phyloP scores from a whole-genome alignment of 192 early-diverging fungal genomes.

The Coemansia reversa region DNA sequence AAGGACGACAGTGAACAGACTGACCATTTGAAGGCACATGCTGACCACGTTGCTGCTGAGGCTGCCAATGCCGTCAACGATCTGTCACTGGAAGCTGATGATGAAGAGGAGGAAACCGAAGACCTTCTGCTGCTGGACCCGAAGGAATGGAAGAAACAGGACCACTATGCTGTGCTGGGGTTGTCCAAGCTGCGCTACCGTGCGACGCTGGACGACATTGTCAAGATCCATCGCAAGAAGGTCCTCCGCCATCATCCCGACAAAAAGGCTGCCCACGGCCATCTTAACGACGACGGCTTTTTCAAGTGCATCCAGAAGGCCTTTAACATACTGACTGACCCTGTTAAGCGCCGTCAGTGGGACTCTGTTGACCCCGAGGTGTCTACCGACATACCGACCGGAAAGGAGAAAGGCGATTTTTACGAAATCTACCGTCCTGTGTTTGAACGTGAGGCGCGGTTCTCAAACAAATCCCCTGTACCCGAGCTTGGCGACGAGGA shows the following conservation, averaged over 20 bases:
- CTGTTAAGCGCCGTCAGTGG: slow-evolving; percentile 85
- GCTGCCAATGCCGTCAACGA: slow-evolving; percentile 50
- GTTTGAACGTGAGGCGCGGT: slow-evolving; percentile 88
- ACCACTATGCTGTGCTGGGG: slow-evolving; percentile 95
- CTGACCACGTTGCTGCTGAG: slow-evolving; percentile 32
- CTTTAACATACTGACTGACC: slow-evolving; percentile 90
- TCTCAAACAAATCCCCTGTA: slow-evolving; percentile 88
- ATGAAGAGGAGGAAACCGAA: slow-evolving; percentile 81
- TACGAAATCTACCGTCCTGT: slow-evolving; percentile 73
- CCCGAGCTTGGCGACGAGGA: slow-evolving; percentile 73
- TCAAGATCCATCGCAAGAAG: slow-evolving; percentile 82
- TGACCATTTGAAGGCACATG: slow-evolving; percentile 40
- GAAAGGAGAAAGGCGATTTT: slow-evolving; percentile 81
- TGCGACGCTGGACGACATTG: slow-evolving; percentile 93
- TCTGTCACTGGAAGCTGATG: slow-evolving; percentile 61
- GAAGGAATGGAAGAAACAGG: slow-evolving; percentile 94
- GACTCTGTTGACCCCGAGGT: slow-evolving; percentile 94
- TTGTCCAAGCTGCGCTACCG: slow-evolving; percentile 83
- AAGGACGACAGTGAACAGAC: slow-evolving; percentile 13
- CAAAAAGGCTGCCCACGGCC: slow-evolving; percentile 85
- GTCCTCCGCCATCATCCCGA: slow-evolving; percentile 98
- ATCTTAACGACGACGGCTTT: slow-evolving; percentile 88
- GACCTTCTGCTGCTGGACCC: slow-evolving; percentile 80
- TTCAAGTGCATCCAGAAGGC: slow-evolving; percentile 99
- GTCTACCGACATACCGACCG: slow-evolving; percentile 67